Percentiles rank a stretch among this genome's conserved stretches.
These are phyloP conservation scores for Pholiota molesta DNA, from an alignment of 768 basidiomycete genomes.

Conservation along the genomic window DNA sequence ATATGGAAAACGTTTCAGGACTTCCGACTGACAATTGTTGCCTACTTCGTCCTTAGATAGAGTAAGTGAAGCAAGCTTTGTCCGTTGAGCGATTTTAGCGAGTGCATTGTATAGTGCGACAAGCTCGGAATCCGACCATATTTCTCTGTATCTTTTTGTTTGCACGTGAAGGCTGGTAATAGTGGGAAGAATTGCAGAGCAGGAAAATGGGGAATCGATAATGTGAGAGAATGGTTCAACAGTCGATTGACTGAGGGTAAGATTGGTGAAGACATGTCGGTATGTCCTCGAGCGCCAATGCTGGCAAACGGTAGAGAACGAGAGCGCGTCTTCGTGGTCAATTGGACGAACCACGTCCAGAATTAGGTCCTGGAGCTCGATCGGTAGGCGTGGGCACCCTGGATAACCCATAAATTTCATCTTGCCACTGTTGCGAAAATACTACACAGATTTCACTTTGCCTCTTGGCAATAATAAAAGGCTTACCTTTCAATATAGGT, in stretches of 20 bases:
- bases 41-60: not conserved
- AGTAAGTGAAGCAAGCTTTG: not conserved
- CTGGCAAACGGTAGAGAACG: not conserved
- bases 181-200: not conserved
- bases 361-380: constrained; percentile 6
- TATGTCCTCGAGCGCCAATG: not conserved
- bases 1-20: not conserved
- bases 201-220: not conserved
- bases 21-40: not conserved
- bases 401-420: not conserved
- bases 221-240: not conserved
- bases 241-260: not conserved
- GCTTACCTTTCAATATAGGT: no score
- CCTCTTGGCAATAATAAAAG: no score
- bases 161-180: not conserved
- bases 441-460: no score
- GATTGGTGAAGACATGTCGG: not conserved
- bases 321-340: not conserved
- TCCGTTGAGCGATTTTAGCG: not conserved
- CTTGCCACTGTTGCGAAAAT: not conserved
- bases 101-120: not conserved
- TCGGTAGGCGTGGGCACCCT: not conserved
- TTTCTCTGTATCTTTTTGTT: not conserved
- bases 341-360: not conserved
- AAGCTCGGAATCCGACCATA: not conserved